Conservation (phyloP, 2,329 filamentous ascomycete genomes). For the Fusarium anthophilum region DNA sequence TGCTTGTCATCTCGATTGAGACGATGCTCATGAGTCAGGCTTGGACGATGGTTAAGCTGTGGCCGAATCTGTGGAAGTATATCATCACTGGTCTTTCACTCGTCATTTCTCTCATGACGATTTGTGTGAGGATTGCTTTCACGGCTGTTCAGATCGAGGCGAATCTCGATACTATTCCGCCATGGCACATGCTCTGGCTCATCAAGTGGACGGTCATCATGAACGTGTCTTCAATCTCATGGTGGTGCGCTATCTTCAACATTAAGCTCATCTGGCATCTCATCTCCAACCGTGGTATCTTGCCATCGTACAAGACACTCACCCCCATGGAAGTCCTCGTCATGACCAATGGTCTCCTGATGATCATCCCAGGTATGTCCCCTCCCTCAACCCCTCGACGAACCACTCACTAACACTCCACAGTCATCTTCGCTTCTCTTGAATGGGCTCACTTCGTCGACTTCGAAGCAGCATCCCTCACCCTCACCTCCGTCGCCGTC, state of each 20-base stretch:
- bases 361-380: slow-evolving; percentile 63
- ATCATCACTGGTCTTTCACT: slow-evolving; percentile 46
- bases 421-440: slow-evolving; percentile 62
- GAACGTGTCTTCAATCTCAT: slow-evolving; percentile 56
- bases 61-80: slow-evolving; percentile 51
- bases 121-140: slow-evolving; percentile 47
- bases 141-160: slow-evolving; percentile 50
- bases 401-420: not conserved
- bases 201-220: slow-evolving; percentile 51
- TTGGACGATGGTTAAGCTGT: slow-evolving; percentile 62
- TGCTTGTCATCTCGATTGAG: slow-evolving; percentile 58
- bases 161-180: slow-evolving; percentile 39
- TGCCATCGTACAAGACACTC: slow-evolving; percentile 54
- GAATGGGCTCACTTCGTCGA: slow-evolving; percentile 53
- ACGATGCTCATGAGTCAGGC: slow-evolving; percentile 61
- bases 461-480: slow-evolving; percentile 62
- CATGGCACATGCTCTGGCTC: slow-evolving; percentile 49
- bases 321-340: slow-evolving; percentile 64
- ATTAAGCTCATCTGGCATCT: slow-evolving; percentile 60
- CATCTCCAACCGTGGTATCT: slow-evolving; percentile 56
- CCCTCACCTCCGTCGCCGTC: slow-evolving; percentile 59
- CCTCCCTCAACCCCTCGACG: not conserved
- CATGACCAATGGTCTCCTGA: slow-evolving; percentile 65
- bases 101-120: slow-evolving; percentile 46
- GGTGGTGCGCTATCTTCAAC: slow-evolving; percentile 67